Evolutionary conservation across 176 grass and related monocot genomes (phyloP), one percentile per base, ranked within the genome.

Genomic region (Rhynchospora breviuscula): DNA sequence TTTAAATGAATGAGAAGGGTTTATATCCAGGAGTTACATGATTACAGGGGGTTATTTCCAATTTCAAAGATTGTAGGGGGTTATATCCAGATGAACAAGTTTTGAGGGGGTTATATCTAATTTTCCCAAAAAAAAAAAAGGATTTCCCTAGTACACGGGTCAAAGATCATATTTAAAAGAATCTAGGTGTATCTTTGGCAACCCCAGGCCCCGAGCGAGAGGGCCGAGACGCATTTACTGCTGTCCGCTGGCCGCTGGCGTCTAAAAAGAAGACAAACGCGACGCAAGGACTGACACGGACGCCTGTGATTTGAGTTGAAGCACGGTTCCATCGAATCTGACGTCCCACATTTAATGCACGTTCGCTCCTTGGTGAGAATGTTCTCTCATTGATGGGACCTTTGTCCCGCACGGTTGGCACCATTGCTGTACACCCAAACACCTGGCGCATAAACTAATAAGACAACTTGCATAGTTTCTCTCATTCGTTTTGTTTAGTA

Each of bases 371-470:
- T 57, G 21, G 58, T 26, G 35, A 66, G 83, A 85, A 85, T 85
- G 83, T 85, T 66, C 56, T 48, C 70, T 18, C 83, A 25, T 59
- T 85, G 83, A 85, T 77, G 68, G 17, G 57, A 85, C 57, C 35
- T 40, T 51, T 63, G 2, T 7, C 17, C 54, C 83, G 54, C 83
- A 73, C 83, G 83, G 52, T 74, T 74, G 83, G 47, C 35, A 60
- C n/a, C 19, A 14, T 69, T 14, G 3, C 3, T 19, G 15, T 17
- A 4, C 2, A 3, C 6, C 13, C 10, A 18, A 17, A 43, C 29
- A 68, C 65, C 17, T 18, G 26, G 65, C 13, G 31, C 26, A 29
- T 29, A 29, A 29, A 29, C 26, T 29, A 29, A 29, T 29, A 29
- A 29, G 26, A 29, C 26, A 29, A 29, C 26, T 29, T 29, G 1